These are phyloP conservation scores for Leptographium wingfieldii DNA, from an alignment of 2,329 filamentous ascomycete species.

Conservation along the genomic window DNA sequence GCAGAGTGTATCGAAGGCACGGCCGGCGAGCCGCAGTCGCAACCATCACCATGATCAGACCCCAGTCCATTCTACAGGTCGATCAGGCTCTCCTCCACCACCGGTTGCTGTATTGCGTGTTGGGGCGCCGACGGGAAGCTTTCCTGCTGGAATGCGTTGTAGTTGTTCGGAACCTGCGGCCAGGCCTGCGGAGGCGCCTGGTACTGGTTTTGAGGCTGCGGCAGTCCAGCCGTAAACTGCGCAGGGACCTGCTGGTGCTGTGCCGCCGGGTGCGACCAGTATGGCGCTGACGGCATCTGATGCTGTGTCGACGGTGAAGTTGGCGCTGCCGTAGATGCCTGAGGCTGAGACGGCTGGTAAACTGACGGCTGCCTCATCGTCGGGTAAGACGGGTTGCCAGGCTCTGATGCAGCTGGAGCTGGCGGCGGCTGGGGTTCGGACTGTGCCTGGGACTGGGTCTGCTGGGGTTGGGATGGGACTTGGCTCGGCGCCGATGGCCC, in stretches of 20 bases:
- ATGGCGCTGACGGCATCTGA: conserved; percentile 20
- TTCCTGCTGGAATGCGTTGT: conserved; percentile 42
- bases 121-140: conserved; percentile 54
- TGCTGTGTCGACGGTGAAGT: conserved; percentile 20
- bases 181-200: conserved; percentile 19
- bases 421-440: conserved; percentile 24
- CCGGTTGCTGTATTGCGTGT: conserved; percentile 44
- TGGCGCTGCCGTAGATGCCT: conserved; percentile 25
- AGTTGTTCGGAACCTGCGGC: conserved; percentile 23
- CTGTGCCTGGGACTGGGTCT: conserved; percentile 28
- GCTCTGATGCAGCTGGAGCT: conserved; percentile 23
- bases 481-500: conserved; percentile 15
- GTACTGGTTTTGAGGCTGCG: conserved; percentile 18
- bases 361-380: conserved; percentile 35
- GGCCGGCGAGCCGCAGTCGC: background rate
- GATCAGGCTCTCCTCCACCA: conserved; percentile 66
- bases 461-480: conserved; percentile 25
- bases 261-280: conserved; percentile 34
- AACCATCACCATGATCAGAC: background rate
- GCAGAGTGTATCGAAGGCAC: background rate
- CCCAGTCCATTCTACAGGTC: conserved; percentile 38
- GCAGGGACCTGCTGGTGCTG: conserved; percentile 26
- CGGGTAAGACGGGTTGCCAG: conserved; percentile 37
- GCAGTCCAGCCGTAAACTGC: conserved; percentile 17
- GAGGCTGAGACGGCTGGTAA: conserved; percentile 29